Percentiles rank a stretch among this genome's conserved stretches.
These are phyloP conservation scores for Dioszegia hungarica DNA, from an alignment of 768 basidiomycete genomes.

Conservation along the genomic window DNA sequence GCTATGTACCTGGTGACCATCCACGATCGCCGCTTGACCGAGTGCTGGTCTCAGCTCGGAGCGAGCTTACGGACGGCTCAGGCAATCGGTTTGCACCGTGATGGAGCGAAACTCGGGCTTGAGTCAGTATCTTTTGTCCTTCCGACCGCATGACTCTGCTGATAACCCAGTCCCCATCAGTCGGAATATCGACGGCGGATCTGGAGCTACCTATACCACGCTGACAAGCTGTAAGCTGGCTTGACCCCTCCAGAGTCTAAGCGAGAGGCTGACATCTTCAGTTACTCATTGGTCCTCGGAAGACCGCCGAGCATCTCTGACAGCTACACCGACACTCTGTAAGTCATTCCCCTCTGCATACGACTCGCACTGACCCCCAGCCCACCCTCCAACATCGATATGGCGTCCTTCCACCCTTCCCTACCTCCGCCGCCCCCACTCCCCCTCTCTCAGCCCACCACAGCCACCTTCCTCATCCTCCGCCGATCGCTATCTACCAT, in stretches of 20 bases:
- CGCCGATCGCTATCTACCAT: constrained; percentile 75
- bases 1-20: constrained; percentile 60
- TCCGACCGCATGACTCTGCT: background rate
- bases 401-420: constrained; percentile 37
- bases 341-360: background rate
- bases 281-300: constrained; percentile 78
- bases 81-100: constrained; percentile 85
- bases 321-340: constrained; percentile 69
- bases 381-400: constrained; percentile 56
- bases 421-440: constrained; percentile 9
- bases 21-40: constrained; percentile 61
- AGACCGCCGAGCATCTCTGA: constrained; percentile 79
- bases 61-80: constrained; percentile 90
- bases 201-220: constrained; percentile 82
- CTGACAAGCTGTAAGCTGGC: constrained; percentile 63
- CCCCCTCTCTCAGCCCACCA: constrained; percentile 62
- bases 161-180: constrained; percentile 54
- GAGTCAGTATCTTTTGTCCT: constrained; percentile 52
- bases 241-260: background rate
- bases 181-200: constrained; percentile 85
- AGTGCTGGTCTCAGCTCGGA: constrained; percentile 93
- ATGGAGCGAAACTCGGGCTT: constrained; percentile 65
- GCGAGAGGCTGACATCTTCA: constrained; percentile 2
- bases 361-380: constrained; percentile 22
- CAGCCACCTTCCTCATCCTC: constrained; percentile 82